A percentile compares a stretch with the other conserved stretches of the same genome.
Evolutionary conservation across 2,329 filamentous ascomycete genomes (phyloP).

Genomic region (Arthroderma sp.): DNA sequence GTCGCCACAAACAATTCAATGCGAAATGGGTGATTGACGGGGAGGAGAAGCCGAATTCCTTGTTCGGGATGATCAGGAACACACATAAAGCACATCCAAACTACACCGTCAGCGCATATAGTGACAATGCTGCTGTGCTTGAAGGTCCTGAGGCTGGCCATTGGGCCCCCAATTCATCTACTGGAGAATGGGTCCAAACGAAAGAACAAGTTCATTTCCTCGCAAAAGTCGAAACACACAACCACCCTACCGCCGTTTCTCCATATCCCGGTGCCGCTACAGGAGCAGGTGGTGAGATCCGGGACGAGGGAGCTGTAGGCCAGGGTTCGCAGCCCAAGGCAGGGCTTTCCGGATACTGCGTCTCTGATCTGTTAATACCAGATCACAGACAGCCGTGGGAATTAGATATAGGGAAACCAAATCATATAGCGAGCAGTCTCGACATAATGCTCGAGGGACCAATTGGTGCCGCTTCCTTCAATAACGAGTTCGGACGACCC

Average conservation of each 20-base stretch:
- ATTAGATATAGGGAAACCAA: conserved; percentile 72
- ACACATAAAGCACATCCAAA: conserved; percentile 68
- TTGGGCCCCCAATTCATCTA: conserved; percentile 79
- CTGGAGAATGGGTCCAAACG: conserved; percentile 73
- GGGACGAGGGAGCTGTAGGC: conserved; percentile 89
- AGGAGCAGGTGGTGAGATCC: conserved; percentile 86
- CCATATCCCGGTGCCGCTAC: conserved; percentile 89
- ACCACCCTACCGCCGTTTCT: conserved; percentile 91
- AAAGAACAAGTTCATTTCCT: conserved; percentile 81
- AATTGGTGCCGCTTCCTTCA: conserved; percentile 87
- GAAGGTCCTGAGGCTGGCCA: conserved; percentile 57
- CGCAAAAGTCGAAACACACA: conserved; percentile 94
- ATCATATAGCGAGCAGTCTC: conserved; percentile 82
- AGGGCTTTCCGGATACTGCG: conserved; percentile 82
- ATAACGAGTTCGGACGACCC: conserved; percentile 93
- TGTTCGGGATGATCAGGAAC: conserved; percentile 95
- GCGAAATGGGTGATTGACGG: conserved; percentile 93
- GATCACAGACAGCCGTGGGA: conserved; percentile 79
- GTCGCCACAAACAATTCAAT: conserved; percentile 83
- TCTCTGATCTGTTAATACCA: conserved; percentile 86
- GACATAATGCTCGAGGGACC: conserved; percentile 98
- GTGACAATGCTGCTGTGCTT: conserved; percentile 92
- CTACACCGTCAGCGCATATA: conserved; percentile 88
- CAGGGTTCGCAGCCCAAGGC: conserved; percentile 87
- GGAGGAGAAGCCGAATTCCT: conserved; percentile 58